Evolutionary conservation across 257 asterid genomes (phyloP), one percentile per base, ranked within the genome.

Genomic region (Vinca minor): DNA sequence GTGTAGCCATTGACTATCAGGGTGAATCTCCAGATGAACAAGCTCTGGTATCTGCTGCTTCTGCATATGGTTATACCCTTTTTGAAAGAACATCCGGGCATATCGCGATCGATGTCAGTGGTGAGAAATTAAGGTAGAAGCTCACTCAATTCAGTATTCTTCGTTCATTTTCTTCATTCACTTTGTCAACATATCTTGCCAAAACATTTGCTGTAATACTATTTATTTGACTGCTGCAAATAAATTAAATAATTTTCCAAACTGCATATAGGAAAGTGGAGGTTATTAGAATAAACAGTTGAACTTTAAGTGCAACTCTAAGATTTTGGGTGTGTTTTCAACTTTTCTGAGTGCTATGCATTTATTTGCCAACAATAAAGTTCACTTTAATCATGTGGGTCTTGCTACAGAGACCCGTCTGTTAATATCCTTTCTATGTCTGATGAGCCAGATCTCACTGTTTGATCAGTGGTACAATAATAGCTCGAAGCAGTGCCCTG

Each of bases 21-120:
- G 99, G 99, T 31, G 99, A 93, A 81, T 93, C 97, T 73, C 99
- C 99, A 52, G 99, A 93, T 62, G 99, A 93, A 79, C 95, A 85
- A 77, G 99, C 99, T 64, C 70, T 93, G 69, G 97, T 84, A 71
- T 77, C 96, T 74, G 97, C 97, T 54, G 92, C 99, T 46, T 84
- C 96, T 62, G 89, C 96, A 32, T 93, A 93, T 85, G 96, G 87
- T 34, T 93, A 89, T 77, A 93, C 95, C 0, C 96, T 89, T 53
- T 89, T 82, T 69, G 97, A 93, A 74, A 84, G 99, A 68, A 89
- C 97, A 32, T 93, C 99, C 25, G 97, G 99, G 69, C 96, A 93
- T 78, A 83, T 93, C 65, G 89, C 59, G 58, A 82, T 93, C 77
- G 97, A 93, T 85, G 92, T 76, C 82, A 84, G 89, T 77, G 97